Evolutionary conservation across 768 basidiomycete species (phyloP).

Genomic region (Kwoniella botswanensis): DNA sequence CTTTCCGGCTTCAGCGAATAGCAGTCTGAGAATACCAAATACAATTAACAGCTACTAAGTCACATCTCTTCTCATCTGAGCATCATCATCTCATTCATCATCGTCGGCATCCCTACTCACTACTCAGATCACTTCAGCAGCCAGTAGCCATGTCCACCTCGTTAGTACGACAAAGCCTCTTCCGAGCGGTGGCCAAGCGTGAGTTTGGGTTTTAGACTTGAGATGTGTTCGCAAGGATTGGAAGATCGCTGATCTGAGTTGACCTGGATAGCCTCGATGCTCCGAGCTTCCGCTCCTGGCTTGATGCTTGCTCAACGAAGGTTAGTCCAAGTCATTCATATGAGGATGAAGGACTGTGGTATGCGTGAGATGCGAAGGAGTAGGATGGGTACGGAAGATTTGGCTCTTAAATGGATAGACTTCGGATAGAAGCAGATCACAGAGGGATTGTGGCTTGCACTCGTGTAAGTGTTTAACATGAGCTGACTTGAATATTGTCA

Average conservation of each 20-base stretch:
- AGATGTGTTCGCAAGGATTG: neutral
- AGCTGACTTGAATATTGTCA: neutral
- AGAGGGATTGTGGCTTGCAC: too few relatives aligned
- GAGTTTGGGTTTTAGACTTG: neutral
- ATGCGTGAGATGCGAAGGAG: neutral
- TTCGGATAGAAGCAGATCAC: too few relatives aligned
- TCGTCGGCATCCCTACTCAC: conserved; percentile 8
- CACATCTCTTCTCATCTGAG: neutral
- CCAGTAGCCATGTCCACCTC: conserved; percentile 20
- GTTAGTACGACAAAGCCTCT: conserved; percentile 18
- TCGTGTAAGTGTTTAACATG: too few relatives aligned
- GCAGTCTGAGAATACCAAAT: conserved; percentile 9
- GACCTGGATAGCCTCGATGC: conserved; percentile 26
- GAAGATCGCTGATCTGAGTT: neutral
- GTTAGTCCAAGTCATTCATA: conserved; percentile 9
- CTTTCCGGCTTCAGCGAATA: conserved; percentile 5
- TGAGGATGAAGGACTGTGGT: neutral
- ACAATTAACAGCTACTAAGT: neutral
- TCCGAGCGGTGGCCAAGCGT: conserved; percentile 24
- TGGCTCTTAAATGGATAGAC: too few relatives aligned
- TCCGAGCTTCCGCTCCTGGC: conserved; percentile 35
- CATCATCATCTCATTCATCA: neutral
- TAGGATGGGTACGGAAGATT: neutral
- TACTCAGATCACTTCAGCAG: neutral
- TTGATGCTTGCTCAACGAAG: conserved; percentile 34